These are phyloP conservation scores for Massariosphaeria phaeospora DNA, from an alignment of 495 filamentous ascomycete genomes.

Conservation along the genomic window DNA sequence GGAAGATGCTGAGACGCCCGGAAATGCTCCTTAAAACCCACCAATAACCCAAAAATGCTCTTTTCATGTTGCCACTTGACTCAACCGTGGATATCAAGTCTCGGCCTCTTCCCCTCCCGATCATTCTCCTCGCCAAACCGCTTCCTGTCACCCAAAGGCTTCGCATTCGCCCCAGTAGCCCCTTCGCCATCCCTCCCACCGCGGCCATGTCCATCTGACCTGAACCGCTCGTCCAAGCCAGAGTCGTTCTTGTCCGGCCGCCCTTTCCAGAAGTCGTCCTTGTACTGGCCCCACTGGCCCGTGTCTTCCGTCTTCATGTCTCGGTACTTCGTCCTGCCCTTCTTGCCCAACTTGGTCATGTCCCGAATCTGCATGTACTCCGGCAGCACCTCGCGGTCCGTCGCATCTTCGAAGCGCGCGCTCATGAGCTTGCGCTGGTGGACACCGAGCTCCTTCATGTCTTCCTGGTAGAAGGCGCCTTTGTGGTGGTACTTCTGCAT, in stretches of 20 bases:
- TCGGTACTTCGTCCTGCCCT: constrained; percentile 82
- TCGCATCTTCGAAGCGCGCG: constrained; percentile 69
- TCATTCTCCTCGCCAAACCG: constrained; percentile 40
- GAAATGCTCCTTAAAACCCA: too few relatives aligned
- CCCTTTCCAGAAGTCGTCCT: constrained; percentile 52
- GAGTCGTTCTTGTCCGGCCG: constrained; percentile 36
- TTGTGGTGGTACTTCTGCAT: constrained; percentile 98
- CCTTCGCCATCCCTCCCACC: constrained; percentile 14
- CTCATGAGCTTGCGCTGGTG: constrained; percentile 78
- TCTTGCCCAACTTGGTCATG: constrained; percentile 88
- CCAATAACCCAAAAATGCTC: too few relatives aligned
- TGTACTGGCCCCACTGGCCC: constrained; percentile 68
- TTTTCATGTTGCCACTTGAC: too few relatives aligned
- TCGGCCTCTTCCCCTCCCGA: constrained; percentile 32
- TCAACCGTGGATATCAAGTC: constrained; percentile 20
- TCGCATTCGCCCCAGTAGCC: constrained; percentile 56
- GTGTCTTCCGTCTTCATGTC: constrained; percentile 93
- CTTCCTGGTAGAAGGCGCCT: constrained; percentile 90
- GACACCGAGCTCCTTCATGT: constrained; percentile 65
- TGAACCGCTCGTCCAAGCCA: constrained; percentile 40
- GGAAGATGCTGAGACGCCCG: too few relatives aligned
- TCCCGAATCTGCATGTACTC: constrained; percentile 92
- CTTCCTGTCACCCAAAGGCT: constrained; percentile 56
- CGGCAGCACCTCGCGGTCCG: constrained; percentile 76
- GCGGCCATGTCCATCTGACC: constrained; percentile 31